These are phyloP conservation scores for Solanum okadae DNA, from an alignment of 257 asterid species.

Conservation along the genomic window DNA sequence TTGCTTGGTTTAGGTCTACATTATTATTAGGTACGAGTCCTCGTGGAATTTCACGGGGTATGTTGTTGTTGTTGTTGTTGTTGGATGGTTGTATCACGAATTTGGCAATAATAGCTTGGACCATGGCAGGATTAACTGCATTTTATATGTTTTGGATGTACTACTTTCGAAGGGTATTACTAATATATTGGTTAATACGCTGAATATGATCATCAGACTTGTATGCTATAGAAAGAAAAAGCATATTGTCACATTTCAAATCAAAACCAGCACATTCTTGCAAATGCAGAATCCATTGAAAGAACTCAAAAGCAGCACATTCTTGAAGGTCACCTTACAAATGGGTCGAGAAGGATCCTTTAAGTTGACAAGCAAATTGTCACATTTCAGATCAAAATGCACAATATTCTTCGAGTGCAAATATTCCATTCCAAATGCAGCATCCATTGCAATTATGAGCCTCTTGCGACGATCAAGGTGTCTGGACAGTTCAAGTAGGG, in stretches of 20 bases:
- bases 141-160: not conserved
- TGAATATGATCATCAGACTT: not conserved
- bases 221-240: not conserved
- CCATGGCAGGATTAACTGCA: not conserved
- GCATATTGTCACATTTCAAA: not conserved
- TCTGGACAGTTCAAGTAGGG: not conserved
- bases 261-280: not conserved
- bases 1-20: not conserved
- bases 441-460: constrained; percentile 6
- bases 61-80: not conserved
- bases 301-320: not conserved
- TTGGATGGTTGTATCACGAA: not conserved
- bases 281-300: not conserved
- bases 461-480: constrained; percentile 6
- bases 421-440: constrained; percentile 8
- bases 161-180: not conserved
- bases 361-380: constrained; percentile 4
- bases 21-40: not conserved
- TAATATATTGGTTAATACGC: not conserved
- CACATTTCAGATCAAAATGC: constrained; percentile 8
- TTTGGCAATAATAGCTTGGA: not conserved
- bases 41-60: not conserved
- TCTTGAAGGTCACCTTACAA: constrained; percentile 2
- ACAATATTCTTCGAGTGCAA: constrained; percentile 4
- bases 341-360: constrained; percentile 6